These are phyloP conservation scores for Pythium aristosporum DNA, from an alignment of 352 stramenopile species.

Conservation along the genomic window DNA sequence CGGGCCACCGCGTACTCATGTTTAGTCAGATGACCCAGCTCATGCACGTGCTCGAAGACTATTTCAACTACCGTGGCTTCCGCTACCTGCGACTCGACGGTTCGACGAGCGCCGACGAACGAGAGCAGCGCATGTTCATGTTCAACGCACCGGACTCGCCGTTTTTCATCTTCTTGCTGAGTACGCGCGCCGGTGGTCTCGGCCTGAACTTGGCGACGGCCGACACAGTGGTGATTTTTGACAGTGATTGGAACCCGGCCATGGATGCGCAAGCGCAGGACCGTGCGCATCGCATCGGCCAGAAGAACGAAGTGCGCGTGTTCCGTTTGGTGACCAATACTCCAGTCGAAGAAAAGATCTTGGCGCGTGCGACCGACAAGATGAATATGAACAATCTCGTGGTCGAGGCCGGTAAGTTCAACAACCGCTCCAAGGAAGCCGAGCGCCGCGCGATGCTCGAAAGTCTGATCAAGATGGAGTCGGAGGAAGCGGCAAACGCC, in stretches of 20 bases:
- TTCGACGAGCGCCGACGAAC: slow-evolving; percentile 94
- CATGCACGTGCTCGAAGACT: slow-evolving; percentile 90
- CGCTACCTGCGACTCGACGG: slow-evolving; percentile 97
- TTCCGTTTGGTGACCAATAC: slow-evolving; percentile 86
- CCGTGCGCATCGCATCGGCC: slow-evolving; percentile 90
- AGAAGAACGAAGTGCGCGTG: slow-evolving; percentile 90
- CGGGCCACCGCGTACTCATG: slow-evolving; percentile 90
- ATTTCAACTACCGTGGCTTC: slow-evolving; percentile 90
- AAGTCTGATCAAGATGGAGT: slow-evolving; percentile 88
- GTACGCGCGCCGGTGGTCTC: slow-evolving; percentile 95
- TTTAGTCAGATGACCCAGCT: slow-evolving; percentile 91
- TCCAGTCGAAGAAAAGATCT: slow-evolving; percentile 88
- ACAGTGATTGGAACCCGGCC: slow-evolving; percentile 99
- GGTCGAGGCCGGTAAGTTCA: slow-evolving; percentile 88
- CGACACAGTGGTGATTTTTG: slow-evolving; percentile 99
- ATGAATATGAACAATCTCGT: slow-evolving; percentile 93
- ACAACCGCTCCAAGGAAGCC: slow-evolving; percentile 85
- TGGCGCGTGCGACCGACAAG: slow-evolving; percentile 85
- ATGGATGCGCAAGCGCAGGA: slow-evolving; percentile 93
- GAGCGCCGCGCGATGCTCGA: slow-evolving; percentile 84
- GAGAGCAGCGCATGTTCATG: slow-evolving; percentile 97
- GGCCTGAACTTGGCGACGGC: slow-evolving; percentile 98
- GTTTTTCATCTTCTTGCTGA: slow-evolving; percentile 97
- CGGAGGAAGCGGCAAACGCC: slow-evolving; percentile 72
- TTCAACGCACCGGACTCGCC: slow-evolving; percentile 93